Base-by-base conservation (phyloP, 352 stramenopile genomes). In the Globisporangium polare region DNA sequence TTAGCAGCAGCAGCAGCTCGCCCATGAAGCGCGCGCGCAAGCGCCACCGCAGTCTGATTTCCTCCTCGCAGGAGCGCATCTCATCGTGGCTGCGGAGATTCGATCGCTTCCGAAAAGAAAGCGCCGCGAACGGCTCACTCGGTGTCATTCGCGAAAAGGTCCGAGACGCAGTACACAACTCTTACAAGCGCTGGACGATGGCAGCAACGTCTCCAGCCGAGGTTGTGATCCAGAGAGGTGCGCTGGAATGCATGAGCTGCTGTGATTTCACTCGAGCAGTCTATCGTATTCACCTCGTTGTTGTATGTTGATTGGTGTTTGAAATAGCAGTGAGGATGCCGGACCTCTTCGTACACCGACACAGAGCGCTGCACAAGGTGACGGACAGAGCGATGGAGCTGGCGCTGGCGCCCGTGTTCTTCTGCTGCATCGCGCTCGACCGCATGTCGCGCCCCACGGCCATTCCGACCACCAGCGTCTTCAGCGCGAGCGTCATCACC, bases 401-500 rank as follows among this genome's bases (percentile, higher is more conserved):
- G 61, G 64, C 66, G 20, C 72, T 86, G 24, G 59, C 65, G 1
- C 76, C 74, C 0, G 50, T 86, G 24, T 80, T 86, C 54, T 73
- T 66, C 55, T 81, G 72, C 65, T 86, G 74, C 47, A 57, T 81
- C 42, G 54, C 67, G 33, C 53, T 66, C 10, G 76, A 86, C 24
- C 60, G 57, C 20, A n/a, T 63, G 12, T 45, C 58, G 10, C 67
- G 66, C 2, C 58, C 63, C 1, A 50, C n/a, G 18, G 13, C 18
- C 18, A 74, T 70, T 50, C 59, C 63, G 50, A 41, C 69, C 22
- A 75, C 74, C 12, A 68, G 68, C 53, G 42, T 80, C 29, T 78
- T 83, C 62, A 86, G 74, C 50, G 17, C 51, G 22, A 68, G 69
- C 5, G 65, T 83, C 37, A 67, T 86, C 26, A 68, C 70, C 12